Conservation (phyloP, 2,329 filamentous ascomycete species). For the Monosporascus sp. region DNA sequence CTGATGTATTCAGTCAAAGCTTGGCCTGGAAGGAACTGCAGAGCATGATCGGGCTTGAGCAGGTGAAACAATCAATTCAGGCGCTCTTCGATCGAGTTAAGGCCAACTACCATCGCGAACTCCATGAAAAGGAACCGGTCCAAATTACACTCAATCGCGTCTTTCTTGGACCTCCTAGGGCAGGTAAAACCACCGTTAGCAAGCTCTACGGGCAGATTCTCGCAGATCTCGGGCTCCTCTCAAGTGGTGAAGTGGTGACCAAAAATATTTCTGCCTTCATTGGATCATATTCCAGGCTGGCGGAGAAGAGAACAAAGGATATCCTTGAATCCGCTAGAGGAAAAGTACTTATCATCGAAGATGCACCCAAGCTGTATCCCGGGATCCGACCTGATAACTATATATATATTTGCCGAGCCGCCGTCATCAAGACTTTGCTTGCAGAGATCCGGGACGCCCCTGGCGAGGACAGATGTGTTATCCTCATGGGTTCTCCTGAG, state of each 20-base stretch:
- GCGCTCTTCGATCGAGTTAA: conserved; percentile 45
- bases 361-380: conserved; percentile 52
- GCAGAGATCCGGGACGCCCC: conserved; percentile 54
- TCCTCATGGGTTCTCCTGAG: conserved; percentile 57
- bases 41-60: conserved; percentile 44
- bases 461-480: conserved; percentile 58
- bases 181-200: conserved; percentile 59
- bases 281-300: conserved; percentile 46
- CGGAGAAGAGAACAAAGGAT: conserved; percentile 52
- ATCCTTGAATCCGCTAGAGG: conserved; percentile 51
- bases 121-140: conserved; percentile 44
- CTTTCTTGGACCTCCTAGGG: conserved; percentile 58
- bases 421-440: conserved; percentile 57
- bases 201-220: conserved; percentile 58
- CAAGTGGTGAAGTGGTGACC: conserved; percentile 53
- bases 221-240: conserved; percentile 52
- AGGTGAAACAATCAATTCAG: conserved; percentile 49
- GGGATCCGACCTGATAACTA: conserved; percentile 9
- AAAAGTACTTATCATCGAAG: conserved; percentile 61
- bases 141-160: conserved; percentile 50
- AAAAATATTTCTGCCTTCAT: conserved; percentile 59
- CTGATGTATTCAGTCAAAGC: conserved; percentile 37
- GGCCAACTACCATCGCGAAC: conserved; percentile 51
- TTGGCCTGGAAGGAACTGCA: conserved; percentile 48
- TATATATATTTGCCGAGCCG: conserved; percentile 37